Conservation (phyloP, 2,329 filamentous ascomycete species). For the Stromatinia cepivora region DNA sequence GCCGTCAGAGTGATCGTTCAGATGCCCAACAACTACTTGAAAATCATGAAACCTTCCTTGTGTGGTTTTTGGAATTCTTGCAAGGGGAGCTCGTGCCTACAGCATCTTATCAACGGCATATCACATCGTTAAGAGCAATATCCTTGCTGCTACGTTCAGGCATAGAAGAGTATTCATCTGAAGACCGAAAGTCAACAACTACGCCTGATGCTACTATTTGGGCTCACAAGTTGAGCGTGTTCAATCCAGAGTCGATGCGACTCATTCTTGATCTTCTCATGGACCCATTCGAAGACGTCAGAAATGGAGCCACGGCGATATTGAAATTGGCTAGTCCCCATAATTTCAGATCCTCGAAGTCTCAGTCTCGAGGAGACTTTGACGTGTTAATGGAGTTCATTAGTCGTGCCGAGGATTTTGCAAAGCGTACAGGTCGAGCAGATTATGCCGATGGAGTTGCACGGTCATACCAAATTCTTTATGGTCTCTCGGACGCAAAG, state of each 20-base stretch:
- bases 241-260: conserved; percentile 55
- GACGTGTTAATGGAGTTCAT: conserved; percentile 50
- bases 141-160: conserved; percentile 57
- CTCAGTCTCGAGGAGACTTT: neutral
- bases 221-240: conserved; percentile 39
- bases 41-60: conserved; percentile 64
- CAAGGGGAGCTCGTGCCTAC: conserved; percentile 73
- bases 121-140: conserved; percentile 73
- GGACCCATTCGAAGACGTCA: conserved; percentile 91
- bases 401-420: conserved; percentile 54
- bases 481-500: conserved; percentile 52
- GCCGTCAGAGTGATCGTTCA: conserved; percentile 16
- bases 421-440: conserved; percentile 73
- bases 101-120: conserved; percentile 86
- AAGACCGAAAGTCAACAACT: neutral
- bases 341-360: conserved; percentile 26
- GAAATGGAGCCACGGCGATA: conserved; percentile 56
- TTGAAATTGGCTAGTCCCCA: conserved; percentile 51
- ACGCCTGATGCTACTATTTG: conserved; percentile 32
- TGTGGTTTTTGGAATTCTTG: conserved; percentile 73
- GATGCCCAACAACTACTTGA: conserved; percentile 25
- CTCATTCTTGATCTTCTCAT: conserved; percentile 76
- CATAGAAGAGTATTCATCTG: conserved; percentile 1
- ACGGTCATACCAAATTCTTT: conserved; percentile 70
- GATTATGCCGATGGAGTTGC: conserved; percentile 93